Percentiles rank a stretch among this genome's conserved stretches.
Conservation (phyloP, 1,139 yeast species). For the Kurtzmaniella quercitrusa region DNA sequence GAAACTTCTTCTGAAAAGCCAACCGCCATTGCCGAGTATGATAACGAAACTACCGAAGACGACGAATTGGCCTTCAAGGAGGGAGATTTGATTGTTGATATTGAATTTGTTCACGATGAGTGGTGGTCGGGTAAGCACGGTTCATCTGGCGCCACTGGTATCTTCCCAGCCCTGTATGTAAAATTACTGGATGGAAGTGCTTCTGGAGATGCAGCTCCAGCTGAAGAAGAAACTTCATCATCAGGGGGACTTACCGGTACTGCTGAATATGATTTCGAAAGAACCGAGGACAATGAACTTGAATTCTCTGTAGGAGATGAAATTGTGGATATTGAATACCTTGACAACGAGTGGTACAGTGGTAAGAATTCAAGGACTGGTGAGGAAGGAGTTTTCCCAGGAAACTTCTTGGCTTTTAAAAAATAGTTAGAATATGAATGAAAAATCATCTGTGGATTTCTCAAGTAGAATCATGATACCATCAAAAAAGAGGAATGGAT, state of each 20-base stretch:
- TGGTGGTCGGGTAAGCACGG: constrained; percentile 80
- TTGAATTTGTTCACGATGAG: constrained; percentile 69
- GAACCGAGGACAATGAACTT: constrained; percentile 86
- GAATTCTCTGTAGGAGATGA: constrained; percentile 74
- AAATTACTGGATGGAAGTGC: constrained; percentile 30
- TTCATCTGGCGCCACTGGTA: constrained; percentile 56
- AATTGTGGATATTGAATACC: constrained; percentile 78
- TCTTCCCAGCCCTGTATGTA: constrained; percentile 75
- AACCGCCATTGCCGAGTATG: constrained; percentile 61
- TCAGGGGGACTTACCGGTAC: constrained; percentile 51
- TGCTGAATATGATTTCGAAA: constrained; percentile 85
- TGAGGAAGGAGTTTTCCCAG: constrained; percentile 82
- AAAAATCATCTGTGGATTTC: no score
- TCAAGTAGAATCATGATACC: not conserved
- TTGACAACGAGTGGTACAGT: constrained; percentile 97
- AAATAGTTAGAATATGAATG: constrained; percentile 12
- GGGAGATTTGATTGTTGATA: constrained; percentile 61
- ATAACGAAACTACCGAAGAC: constrained; percentile 70
- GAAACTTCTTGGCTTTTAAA: constrained; percentile 65
- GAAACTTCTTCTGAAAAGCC: constrained; percentile 18
- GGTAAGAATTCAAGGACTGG: constrained; percentile 68
- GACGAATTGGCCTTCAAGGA: constrained; percentile 65
- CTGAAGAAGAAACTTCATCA: constrained; percentile 18
- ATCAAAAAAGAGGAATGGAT: not conserved
- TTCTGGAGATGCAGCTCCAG: constrained; percentile 13